Base-by-base conservation (phyloP, 129 eudicot genomes). In the Gnaphalium uliginosum region DNA sequence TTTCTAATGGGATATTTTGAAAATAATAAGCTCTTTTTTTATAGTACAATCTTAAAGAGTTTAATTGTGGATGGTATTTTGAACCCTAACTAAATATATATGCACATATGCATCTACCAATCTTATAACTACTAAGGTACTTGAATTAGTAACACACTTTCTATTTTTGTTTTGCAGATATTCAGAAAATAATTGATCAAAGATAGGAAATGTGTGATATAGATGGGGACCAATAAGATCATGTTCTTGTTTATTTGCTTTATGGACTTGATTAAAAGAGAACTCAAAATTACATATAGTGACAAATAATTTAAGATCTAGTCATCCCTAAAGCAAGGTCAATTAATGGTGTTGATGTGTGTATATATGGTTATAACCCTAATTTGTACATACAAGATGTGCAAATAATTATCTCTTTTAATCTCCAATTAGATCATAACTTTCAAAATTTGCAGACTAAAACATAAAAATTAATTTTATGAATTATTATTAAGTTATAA, bases 161-260 rank as follows among this genome's bases (percentile, higher is more conserved):
- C 43, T 43, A 33, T 7, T 22, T 1, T 29, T 71, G 72, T 32
- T 62, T 78, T 4, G 21, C 43, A 4, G 4, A 71, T 79, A 19
- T 71, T 46, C 59, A 15, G 37, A 65, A 64, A 21, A 29, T 21
- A 48, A 69, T 59, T 19, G 33, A 78, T 60, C 25, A 77, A 29
- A 33, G 23, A 13, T 19, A 14, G 19, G 29, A 39, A 69, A 59
- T 27, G 35, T 39, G 25, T 69, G 51, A 69, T 69, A 24, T 77
- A 41, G 18, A 69, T 29, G 63, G 43, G 75, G 76, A 70, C 82
- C 62, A 6, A 46, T 66, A 11, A 25, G 15, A 33, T n/a, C n/a
- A n/a, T 4, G 58, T 33, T 68, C 27, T 68, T 54, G 57, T 35
- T 37, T 68, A 48, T 27, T 46, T 41, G 24, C 15, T 43, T 18